Evolutionary conservation across 129 eudicot genomes (phyloP).

Genomic region (Escallonia rubra): DNA sequence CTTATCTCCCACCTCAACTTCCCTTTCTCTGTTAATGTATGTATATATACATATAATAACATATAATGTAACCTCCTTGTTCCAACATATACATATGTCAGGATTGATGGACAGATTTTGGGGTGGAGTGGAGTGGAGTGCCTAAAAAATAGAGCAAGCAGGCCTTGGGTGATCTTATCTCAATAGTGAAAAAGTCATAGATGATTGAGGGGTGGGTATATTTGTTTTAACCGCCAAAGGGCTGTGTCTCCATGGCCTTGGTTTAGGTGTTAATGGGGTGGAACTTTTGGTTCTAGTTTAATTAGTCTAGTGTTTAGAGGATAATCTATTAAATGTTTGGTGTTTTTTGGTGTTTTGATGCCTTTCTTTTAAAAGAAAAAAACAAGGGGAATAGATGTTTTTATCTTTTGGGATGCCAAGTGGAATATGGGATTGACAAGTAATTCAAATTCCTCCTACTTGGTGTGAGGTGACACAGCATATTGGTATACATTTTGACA

Average conservation of each 20-base stretch:
- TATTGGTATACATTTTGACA: conserved; percentile 16
- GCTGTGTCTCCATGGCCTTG: conserved; percentile 15
- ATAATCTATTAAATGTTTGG: background rate
- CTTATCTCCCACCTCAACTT: background rate
- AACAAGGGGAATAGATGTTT: conserved; percentile 4
- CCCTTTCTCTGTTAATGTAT: background rate
- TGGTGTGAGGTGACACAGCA: conserved; percentile 27
- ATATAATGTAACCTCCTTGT: background rate
- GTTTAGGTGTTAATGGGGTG: background rate
- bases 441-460: conserved; percentile 22
- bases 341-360: background rate
- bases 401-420: conserved; percentile 26
- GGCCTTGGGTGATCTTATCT: too few species aligned
- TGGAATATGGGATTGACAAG: conserved; percentile 29
- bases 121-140: background rate
- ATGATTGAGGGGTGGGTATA: background rate
- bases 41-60: background rate
- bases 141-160: conserved; percentile 3
- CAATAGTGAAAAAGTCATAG: background rate
- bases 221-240: conserved; percentile 23
- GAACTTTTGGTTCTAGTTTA: background rate
- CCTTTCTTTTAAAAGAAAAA: background rate
- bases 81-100: conserved; percentile 7
- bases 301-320: too few species aligned
- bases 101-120: background rate